phyloP scores from a whole-genome alignment of 768 basidiomycete genomes.

The Psilocybe sp. region DNA sequence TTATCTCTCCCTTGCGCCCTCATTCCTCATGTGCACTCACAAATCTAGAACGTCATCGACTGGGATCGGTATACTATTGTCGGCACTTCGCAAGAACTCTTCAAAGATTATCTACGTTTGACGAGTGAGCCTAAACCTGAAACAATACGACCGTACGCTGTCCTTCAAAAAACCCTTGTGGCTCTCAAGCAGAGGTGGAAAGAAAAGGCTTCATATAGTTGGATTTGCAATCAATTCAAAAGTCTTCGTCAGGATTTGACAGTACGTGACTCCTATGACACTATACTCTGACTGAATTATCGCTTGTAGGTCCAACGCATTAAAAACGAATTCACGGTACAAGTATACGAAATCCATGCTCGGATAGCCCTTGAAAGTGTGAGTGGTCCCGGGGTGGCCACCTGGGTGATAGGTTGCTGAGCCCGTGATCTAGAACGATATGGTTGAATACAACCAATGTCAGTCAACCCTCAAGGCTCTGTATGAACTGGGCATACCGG shows the following conservation, averaged over 20 bases:
- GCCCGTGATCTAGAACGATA: conserved; percentile 65
- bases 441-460: conserved; percentile 99
- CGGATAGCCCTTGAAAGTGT: conserved; percentile 76
- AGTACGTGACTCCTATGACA: conserved; percentile 47
- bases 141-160: conserved; percentile 83
- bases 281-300: conserved; percentile 6
- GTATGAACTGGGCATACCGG: conserved; percentile 91
- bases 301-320: conserved; percentile 87
- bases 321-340: conserved; percentile 96
- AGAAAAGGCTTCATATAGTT: conserved; percentile 71
- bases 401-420: conserved; percentile 1
- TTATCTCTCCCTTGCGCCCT: not conserved
- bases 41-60: conserved; percentile 81
- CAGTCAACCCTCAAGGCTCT: conserved; percentile 86
- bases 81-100: conserved; percentile 83
- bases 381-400: conserved; percentile 7
- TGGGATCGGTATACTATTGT: conserved; percentile 98
- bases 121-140: conserved; percentile 95
- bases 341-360: conserved; percentile 97
- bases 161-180: conserved; percentile 81
- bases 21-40: not conserved
- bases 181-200: conserved; percentile 90
- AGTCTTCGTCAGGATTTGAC: conserved; percentile 96
- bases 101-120: conserved; percentile 94
- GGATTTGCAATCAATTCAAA: conserved; percentile 99